Base-by-base conservation (phyloP, 2,329 filamentous ascomycete genomes). In the Colletotrichum abscissum region DNA sequence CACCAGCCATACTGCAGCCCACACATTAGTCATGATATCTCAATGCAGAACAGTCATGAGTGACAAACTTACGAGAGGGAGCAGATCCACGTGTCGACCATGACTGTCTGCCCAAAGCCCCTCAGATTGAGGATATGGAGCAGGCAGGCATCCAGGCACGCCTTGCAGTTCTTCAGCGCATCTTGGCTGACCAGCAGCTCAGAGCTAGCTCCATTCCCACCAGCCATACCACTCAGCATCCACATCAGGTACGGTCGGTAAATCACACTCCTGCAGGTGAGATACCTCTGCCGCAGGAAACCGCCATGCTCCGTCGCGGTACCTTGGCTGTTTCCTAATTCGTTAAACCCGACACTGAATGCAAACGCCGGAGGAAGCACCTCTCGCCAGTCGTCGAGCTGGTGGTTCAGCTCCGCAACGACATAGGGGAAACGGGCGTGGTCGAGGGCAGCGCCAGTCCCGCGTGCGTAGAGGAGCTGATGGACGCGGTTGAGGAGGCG, bases 81-180 rank as follows among this genome's bases (percentile, higher is more conserved):
- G 58, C 87, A 89, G 26, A 89, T 88, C 87, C 87, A 89, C 0
- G 86, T 88, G 75, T 89, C 87, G 1, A 89, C 83, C 42, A 89
- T 77, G 0, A 89, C 82, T 0, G 87, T 89, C 60, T 89, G 87
- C 0, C 84, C 80, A 67, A 87, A 88, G 0, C 84, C 84, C 26
- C 84, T 76, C 4, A 89, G 74, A 52, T 88, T 87, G 54, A 87
- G 77, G 0, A 88, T 86, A 64, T 89, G 87, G 52, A 88, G 73
- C 16, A 86, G 75, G 38, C 86, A 88, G 0, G 86, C 85, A 65
- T 88, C 84, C 0, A 88, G 77, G 52, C 86, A 88, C 0, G 83
- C 78, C 54, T 84, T 82, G 72, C 86, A 87, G 35, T 83, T 84
- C 1, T 79, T 80, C 30, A 84, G 78, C 0, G 82, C 84, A 52